Percentiles rank a stretch among this genome's conserved stretches.
These are phyloP conservation scores for Phragmites australis DNA, from an alignment of 176 grass and related monocot species.

Conservation along the genomic window DNA sequence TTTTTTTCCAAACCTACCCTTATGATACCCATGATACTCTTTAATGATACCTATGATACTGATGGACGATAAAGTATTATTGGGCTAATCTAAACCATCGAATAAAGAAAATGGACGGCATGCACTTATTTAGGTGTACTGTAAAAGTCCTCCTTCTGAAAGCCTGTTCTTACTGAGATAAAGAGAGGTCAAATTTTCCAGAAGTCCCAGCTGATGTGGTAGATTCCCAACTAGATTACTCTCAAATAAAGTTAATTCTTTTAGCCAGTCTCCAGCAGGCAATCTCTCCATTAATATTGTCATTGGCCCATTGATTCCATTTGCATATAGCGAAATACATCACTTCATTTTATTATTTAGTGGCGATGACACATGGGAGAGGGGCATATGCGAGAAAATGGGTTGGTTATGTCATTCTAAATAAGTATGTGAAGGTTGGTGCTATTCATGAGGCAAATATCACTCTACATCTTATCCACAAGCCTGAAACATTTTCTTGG, in stretches of 20 bases:
- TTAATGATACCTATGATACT: too few species aligned
- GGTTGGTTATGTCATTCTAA: constrained; percentile 44
- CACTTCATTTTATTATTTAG: too few species aligned
- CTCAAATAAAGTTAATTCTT: not conserved
- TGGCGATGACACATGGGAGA: too few species aligned
- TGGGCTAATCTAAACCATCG: too few species aligned
- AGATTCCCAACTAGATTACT: constrained; percentile 32
- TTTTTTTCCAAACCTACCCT: too few species aligned
- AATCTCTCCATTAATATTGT: constrained; percentile 7
- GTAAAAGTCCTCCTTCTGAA: too few species aligned
- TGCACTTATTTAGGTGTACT: too few species aligned
- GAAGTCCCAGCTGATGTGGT: not conserved
- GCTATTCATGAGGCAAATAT: constrained; percentile 29
- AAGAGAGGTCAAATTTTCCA: constrained; percentile 12
- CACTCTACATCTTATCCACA: constrained; percentile 31
- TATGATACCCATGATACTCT: too few species aligned
- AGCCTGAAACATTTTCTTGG: constrained; percentile 48
- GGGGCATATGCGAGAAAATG: too few species aligned
- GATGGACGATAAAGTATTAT: too few species aligned
- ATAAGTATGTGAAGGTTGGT: constrained; percentile 49
- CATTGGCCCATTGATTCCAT: not conserved
- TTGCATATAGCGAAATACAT: rapidly evolving
- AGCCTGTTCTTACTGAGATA: not conserved
- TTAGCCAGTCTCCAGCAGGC: not conserved
- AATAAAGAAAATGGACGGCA: too few species aligned